Conservation (phyloP, 1,284 basidiomycete species). For the Tilletia setariae region DNA sequence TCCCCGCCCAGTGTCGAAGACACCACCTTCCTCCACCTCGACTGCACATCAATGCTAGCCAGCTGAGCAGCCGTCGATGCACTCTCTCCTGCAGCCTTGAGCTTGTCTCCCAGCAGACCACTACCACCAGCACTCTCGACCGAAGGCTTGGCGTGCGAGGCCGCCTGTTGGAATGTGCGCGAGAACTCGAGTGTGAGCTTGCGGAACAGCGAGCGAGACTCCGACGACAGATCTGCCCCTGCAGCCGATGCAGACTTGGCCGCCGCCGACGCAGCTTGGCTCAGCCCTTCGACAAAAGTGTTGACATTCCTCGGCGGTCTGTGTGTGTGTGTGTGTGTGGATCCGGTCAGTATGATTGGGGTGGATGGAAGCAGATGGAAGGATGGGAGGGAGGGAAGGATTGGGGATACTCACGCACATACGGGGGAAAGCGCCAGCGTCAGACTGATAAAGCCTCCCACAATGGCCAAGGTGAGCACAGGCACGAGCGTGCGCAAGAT, state of each 20-base stretch:
- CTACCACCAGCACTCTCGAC: background rate
- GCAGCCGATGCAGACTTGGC: background rate
- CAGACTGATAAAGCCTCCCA: constrained; percentile 27
- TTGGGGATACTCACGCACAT: constrained; percentile 21
- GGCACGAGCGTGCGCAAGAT: constrained; percentile 24
- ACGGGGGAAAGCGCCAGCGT: constrained; percentile 28
- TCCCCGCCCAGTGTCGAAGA: background rate
- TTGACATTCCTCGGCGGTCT: no score
- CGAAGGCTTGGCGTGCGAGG: background rate
- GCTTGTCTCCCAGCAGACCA: no score
- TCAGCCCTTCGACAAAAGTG: background rate
- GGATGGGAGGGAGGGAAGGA: background rate
- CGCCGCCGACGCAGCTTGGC: background rate
- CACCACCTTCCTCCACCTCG: background rate
- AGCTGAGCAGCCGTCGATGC: background rate
- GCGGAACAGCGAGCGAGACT: constrained; percentile 18
- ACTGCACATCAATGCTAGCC: background rate
- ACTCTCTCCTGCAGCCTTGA: background rate
- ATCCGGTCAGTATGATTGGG: no score
- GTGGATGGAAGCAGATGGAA: no score
- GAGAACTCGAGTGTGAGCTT: constrained; percentile 11
- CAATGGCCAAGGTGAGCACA: constrained; percentile 27
- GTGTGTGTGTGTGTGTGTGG: no score
- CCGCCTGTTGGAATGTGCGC: background rate
- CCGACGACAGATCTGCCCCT: constrained; percentile 10